A percentile compares a stretch with the other conserved stretches of the same genome.
phyloP scores from a whole-genome alignment of 805 yeast species.

The Groenewaldozyma salmanticensis region DNA sequence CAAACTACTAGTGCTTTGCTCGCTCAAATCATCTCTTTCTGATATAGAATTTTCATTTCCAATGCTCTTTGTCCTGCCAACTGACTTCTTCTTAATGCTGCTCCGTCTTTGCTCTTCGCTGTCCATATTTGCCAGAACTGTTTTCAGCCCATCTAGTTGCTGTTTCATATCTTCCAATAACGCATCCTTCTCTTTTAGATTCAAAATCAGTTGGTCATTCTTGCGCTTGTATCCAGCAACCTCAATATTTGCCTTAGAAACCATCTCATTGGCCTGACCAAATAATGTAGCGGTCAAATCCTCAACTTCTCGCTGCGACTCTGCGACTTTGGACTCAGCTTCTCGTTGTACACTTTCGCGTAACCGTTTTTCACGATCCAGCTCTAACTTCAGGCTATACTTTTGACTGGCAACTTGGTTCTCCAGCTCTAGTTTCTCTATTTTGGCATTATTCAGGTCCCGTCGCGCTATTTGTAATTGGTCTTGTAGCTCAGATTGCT shows the following conservation, averaged over 20 bases:
- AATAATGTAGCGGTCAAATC: constrained; percentile 71
- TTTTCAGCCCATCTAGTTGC: constrained; percentile 56
- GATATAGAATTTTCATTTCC: background rate
- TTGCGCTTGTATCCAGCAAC: constrained; percentile 37
- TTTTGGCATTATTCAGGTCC: constrained; percentile 16
- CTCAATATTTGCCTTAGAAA: constrained; percentile 63
- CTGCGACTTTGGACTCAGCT: constrained; percentile 50
- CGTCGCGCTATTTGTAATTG: constrained; percentile 17
- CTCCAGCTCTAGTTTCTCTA: constrained; percentile 13
- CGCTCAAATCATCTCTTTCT: background rate
- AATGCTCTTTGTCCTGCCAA: background rate
- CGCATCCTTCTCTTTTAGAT: constrained; percentile 63
- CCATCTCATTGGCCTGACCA: constrained; percentile 80
- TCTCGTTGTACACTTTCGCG: too few species aligned
- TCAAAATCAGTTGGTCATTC: constrained; percentile 67
- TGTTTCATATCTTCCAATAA: constrained; percentile 54
- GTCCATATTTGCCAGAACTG: constrained; percentile 49
- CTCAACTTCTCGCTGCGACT: constrained; percentile 63
- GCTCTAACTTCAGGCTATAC: constrained; percentile 21
- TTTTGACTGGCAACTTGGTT: constrained; percentile 9
- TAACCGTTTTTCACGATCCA: constrained; percentile 5
- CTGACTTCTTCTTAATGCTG: background rate
- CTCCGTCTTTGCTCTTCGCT: constrained; percentile 26
- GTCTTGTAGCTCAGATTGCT: constrained; percentile 23
- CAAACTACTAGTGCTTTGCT: background rate